Evolutionary conservation across 2,329 filamentous ascomycete genomes (phyloP), one percentile per base, ranked within the genome.

Genomic region (Cladophialophora yegresii): DNA sequence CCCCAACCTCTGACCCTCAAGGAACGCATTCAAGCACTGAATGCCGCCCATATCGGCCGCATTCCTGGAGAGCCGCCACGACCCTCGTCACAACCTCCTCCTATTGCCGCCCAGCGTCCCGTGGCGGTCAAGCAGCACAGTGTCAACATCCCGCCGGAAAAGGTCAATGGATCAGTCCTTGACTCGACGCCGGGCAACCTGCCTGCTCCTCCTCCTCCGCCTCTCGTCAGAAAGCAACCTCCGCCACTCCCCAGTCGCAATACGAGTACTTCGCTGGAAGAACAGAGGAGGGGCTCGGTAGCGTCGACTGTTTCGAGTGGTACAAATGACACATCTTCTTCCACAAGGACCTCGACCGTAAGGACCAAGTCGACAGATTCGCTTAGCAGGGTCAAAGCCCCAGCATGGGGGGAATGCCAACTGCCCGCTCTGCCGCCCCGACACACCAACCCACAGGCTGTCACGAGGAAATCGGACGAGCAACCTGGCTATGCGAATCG

Each of bases 371-470:
- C 71, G 43, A 74, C 67, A 26, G 72, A 75, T 26, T 75, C 73
- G 43, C 69, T 74, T 26, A 74, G 75, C 63, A 75, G 77, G 50
- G 75, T 83, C 54, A 80, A 81, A 70, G 83, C 85, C 5, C 85
- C 86, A 9, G 81, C 81, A 54, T 88, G 82, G 75, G 83, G 85
- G 65, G 81, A 84, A 55, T 74, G 80, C 13, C 79, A 80, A 43
- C 74, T 87, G 9, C 85, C 85, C 58, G 77, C 81, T 32, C 75
- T 87, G 40, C 84, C 84, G 55, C 79, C 82, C 0, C 85, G 82
- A 70, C 74, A 76, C 59, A 73, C 32, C 58, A 64, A 57, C 54
- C 61, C 50, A 20, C 61, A 50, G 40, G 60, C 59, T 26, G 47
- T 26, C 50, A 65, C 47, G 61, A 67, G 49, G 71, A 75, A 76